Evolutionary conservation across 139 green algal species (phyloP).

Genomic region (Microglena sp.): DNA sequence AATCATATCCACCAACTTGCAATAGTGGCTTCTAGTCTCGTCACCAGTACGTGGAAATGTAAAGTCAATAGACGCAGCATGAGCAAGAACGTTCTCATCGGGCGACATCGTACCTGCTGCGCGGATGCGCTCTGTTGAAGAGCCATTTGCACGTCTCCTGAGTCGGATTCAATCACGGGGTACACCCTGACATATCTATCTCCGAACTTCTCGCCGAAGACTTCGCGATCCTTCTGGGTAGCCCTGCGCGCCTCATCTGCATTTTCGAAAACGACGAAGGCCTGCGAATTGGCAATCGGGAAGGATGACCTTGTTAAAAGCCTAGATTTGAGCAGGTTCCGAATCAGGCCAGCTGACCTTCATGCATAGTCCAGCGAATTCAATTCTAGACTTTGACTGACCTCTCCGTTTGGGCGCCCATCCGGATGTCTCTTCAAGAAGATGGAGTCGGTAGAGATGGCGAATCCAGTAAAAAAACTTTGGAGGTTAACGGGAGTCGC

Average conservation of each 20-base stretch:
- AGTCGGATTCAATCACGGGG: conserved; percentile 43
- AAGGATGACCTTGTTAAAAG: neutral
- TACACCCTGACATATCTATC: conserved; percentile 63
- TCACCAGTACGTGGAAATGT: too few relatives aligned
- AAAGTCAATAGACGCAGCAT: too few relatives aligned
- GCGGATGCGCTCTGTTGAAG: too few relatives aligned
- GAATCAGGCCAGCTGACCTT: too few relatives aligned
- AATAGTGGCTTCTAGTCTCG: too few relatives aligned
- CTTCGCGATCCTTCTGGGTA: conserved; percentile 56
- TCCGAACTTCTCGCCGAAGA: conserved; percentile 55
- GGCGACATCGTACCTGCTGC: too few relatives aligned
- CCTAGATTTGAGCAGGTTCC: too few relatives aligned
- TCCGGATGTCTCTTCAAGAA: conserved; percentile 40
- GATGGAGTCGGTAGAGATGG: conserved; percentile 15
- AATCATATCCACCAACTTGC: too few relatives aligned
- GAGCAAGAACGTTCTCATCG: too few relatives aligned
- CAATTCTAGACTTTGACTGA: conserved; percentile 8
- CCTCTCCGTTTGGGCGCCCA: conserved; percentile 48
- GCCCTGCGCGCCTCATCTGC: conserved; percentile 42
- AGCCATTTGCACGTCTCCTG: conserved; percentile 50
- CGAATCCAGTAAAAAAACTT: conserved; percentile 49
- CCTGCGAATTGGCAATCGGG: conserved; percentile 43
- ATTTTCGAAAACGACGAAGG: conserved; percentile 51
- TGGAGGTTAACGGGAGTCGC: conserved; percentile 33
- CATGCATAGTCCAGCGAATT: too few relatives aligned